Evolutionary conservation across 2,329 filamentous ascomycete species (phyloP), one percentile per base, ranked within the genome.

Genomic region (Thelonectria blattea): DNA sequence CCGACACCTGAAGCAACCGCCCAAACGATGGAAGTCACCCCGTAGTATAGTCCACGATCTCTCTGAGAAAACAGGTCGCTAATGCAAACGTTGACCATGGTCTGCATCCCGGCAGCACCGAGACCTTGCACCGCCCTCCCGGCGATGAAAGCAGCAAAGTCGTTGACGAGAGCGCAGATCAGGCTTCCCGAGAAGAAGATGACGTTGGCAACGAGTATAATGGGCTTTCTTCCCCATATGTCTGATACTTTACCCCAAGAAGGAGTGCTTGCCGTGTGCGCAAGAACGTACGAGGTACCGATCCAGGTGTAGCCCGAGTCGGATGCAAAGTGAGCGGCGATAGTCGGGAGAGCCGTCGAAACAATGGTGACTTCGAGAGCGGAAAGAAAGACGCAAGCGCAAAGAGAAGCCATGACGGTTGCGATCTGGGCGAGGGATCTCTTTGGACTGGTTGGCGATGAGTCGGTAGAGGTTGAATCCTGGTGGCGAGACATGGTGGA

Each of bases 261-360:
- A 0, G 90, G 89, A 0, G 84, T 85, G 2, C 82, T 82, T 0
- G 89, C 87, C 0, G 89, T 87, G 68, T 86, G 87, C 15, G 87
- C 88, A 11, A 93, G 83, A 3, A 92, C 79, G 73, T 90, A 93
- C 0, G 90, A 86, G 27, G 84, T 87, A 1, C 90, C 91, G 61
- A 94, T 90, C 91, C 91, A 93, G 14, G 88, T 87, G 75, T 92
- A 93, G 7, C 88, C 89, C 1, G 85, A 79, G 15, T 83, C 85
- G 30, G 85, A 88, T 49, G 84, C 71, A 39, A 92, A 82, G 27
- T 89, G 79, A 2, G 74, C 72, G 2, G 83, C 78, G 50, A 90
- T 89, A 9, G 84, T 84, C 0, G 87, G 87, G 7, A 89, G 79
- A 1, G 86, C 84, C 0, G 87, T 87, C 1, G 86, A 82, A 30